Evolutionary conservation across 2,329 filamentous ascomycete species (phyloP).

Genomic region (Rutstroemia sydowiana): DNA sequence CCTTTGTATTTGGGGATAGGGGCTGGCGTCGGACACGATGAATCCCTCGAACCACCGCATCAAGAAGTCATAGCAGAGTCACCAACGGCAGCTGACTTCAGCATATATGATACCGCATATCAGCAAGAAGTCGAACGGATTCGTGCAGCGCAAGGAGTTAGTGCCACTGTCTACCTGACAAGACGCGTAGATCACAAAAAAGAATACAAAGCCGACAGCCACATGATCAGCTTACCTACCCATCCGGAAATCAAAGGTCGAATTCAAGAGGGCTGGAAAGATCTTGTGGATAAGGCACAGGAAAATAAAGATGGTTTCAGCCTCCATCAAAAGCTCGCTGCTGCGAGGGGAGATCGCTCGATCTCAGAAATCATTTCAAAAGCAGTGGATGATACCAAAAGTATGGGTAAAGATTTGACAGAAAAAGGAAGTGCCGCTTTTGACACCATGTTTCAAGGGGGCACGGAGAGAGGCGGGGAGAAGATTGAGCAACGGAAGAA

Average conservation of each 20-base stretch:
- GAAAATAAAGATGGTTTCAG: constrained; percentile 14
- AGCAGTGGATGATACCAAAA: constrained; percentile 20
- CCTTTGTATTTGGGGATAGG: constrained; percentile 72
- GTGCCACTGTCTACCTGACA: constrained; percentile 51
- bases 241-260: constrained; percentile 12
- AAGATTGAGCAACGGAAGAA: constrained; percentile 5
- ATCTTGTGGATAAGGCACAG: constrained; percentile 25
- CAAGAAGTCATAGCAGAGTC: constrained; percentile 66
- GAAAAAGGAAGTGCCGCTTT: not conserved
- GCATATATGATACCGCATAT: constrained; percentile 86
- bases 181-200: constrained; percentile 39
- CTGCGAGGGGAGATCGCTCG: constrained; percentile 4
- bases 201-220: constrained; percentile 26
- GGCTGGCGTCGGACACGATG: constrained; percentile 46
- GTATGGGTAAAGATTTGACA: constrained; percentile 1
- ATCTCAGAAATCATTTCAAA: constrained; percentile 24
- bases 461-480: constrained; percentile 17
- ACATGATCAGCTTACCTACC: constrained; percentile 24
- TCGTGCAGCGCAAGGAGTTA: constrained; percentile 38
- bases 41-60: constrained; percentile 29
- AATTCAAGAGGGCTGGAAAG: constrained; percentile 25
- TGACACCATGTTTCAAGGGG: constrained; percentile 15
- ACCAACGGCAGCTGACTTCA: constrained; percentile 73
- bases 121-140: constrained; percentile 75
- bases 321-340: constrained; percentile 9